These are phyloP conservation scores for Pyrrhoderma lamaoense DNA, from an alignment of 1,284 basidiomycete genomes.

Conservation along the genomic window DNA sequence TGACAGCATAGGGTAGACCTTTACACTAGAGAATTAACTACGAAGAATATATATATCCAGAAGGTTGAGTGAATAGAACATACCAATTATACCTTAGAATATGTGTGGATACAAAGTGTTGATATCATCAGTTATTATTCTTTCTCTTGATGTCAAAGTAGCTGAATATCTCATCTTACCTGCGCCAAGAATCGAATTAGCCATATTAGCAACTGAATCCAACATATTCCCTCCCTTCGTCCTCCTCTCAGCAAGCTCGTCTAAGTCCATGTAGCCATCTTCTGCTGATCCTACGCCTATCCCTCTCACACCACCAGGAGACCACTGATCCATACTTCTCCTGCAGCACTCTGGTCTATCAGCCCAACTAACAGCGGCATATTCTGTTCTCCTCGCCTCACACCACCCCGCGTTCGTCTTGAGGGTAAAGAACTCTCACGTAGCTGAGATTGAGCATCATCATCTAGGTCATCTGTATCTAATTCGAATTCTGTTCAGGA, in stretches of 20 bases:
- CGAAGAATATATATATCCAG: background rate
- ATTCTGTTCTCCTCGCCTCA: slow-evolving; percentile 40
- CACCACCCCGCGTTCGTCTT: slow-evolving; percentile 29
- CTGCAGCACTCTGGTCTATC: slow-evolving; percentile 54
- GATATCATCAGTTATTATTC: no score
- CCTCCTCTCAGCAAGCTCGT: slow-evolving; percentile 58
- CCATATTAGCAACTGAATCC: slow-evolving; percentile 89
- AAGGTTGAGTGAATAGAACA: slow-evolving; percentile 21
- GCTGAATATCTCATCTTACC: slow-evolving; percentile 39
- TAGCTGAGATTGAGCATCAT: slow-evolving; percentile 38
- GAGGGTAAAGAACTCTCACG: slow-evolving; percentile 25
- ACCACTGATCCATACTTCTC: slow-evolving; percentile 44
- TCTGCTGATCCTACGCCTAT: slow-evolving; percentile 26
- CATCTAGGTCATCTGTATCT: slow-evolving; percentile 69
- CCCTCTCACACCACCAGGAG: slow-evolving; percentile 25
- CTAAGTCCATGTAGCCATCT: slow-evolving; percentile 47
- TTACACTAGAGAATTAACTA: slow-evolving; percentile 4
- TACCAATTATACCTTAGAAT: slow-evolving; percentile 82
- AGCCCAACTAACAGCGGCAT: slow-evolving; percentile 75
- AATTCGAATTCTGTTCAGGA: slow-evolving; percentile 59
- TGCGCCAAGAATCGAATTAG: slow-evolving; percentile 94
- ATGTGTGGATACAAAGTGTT: no score
- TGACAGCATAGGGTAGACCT: slow-evolving; percentile 89
- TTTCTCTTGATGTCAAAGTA: slow-evolving; percentile 5
- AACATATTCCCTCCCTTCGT: slow-evolving; percentile 72